Conservation (phyloP, 148 eudicot species). For the Rhododendron williamsianum region DNA sequence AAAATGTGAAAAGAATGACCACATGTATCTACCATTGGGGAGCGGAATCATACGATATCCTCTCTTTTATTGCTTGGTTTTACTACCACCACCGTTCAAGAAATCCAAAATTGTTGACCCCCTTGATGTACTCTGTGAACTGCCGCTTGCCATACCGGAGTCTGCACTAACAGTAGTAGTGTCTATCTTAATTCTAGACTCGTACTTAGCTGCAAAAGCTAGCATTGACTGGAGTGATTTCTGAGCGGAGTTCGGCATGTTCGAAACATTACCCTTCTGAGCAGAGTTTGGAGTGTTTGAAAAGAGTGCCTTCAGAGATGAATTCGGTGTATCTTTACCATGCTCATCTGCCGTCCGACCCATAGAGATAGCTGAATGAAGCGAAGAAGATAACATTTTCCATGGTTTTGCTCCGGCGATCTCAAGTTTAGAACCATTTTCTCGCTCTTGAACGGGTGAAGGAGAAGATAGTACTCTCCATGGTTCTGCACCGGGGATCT, state of each 20-base stretch:
- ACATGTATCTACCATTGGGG: neutral
- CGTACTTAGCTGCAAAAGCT: conserved; percentile 56
- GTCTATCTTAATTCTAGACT: conserved; percentile 40
- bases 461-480: neutral
- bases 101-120: conserved; percentile 29
- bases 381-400: conserved; percentile 11
- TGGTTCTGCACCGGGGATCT: neutral
- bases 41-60: neutral
- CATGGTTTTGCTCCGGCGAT: conserved; percentile 12
- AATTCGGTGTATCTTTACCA: conserved; percentile 13
- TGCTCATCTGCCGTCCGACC: conserved; percentile 3
- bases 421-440: conserved; percentile 12
- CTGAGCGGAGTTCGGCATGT: conserved; percentile 31
- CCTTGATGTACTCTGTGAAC: conserved; percentile 14
- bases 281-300: conserved; percentile 18
- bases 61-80: conserved; percentile 9
- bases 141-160: conserved; percentile 9
- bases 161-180: conserved; percentile 7
- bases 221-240: conserved; percentile 60
- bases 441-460: conserved; percentile 20
- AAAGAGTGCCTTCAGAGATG: conserved; percentile 20
- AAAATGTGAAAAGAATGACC: neutral
- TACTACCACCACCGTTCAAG: conserved; percentile 14
- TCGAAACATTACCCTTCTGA: conserved; percentile 18
- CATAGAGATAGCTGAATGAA: conserved; percentile 13